phyloP scores from a whole-genome alignment of 495 filamentous ascomycete genomes.

The Neurospora pannonica region DNA sequence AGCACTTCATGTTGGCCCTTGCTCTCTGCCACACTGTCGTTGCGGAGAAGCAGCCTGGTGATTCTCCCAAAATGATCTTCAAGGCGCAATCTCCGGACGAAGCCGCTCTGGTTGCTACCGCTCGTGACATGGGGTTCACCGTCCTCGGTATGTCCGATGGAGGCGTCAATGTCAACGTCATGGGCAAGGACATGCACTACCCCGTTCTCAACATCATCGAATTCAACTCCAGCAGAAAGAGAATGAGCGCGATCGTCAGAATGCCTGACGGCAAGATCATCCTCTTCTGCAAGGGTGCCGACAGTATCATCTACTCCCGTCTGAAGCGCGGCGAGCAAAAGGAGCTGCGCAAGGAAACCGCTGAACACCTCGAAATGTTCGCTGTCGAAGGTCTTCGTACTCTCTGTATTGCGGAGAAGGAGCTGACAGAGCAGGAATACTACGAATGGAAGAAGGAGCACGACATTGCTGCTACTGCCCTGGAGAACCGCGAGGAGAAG shows the following conservation, averaged over 20 bases:
- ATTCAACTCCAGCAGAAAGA: constrained; percentile 93
- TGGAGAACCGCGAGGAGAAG: constrained; percentile 87
- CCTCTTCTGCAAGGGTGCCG: constrained; percentile 95
- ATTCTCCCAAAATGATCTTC: constrained; percentile 85
- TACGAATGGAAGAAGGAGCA: constrained; percentile 75
- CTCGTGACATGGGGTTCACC: constrained; percentile 94
- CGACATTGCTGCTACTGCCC: constrained; percentile 74
- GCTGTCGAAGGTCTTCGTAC: constrained; percentile 92
- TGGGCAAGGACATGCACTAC: constrained; percentile 77
- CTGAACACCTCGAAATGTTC: constrained; percentile 92
- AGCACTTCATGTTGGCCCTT: constrained; percentile 90
- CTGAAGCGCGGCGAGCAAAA: constrained; percentile 76
- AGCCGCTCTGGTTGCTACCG: constrained; percentile 87
- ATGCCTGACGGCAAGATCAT: constrained; percentile 93
- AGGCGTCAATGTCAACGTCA: constrained; percentile 73
- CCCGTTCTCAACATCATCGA: constrained; percentile 90
- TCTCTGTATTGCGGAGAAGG: constrained; percentile 84
- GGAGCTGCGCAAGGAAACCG: constrained; percentile 72
- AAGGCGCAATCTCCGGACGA: constrained; percentile 98
- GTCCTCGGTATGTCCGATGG: constrained; percentile 71
- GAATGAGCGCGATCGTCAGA: constrained; percentile 95
- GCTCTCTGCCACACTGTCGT: constrained; percentile 96
- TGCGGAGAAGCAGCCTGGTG: constrained; percentile 76
- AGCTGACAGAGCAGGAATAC: constrained; percentile 81
- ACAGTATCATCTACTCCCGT: constrained; percentile 94